Base-by-base conservation (phyloP, 306 rosid species). In the Malus sieversii region DNA sequence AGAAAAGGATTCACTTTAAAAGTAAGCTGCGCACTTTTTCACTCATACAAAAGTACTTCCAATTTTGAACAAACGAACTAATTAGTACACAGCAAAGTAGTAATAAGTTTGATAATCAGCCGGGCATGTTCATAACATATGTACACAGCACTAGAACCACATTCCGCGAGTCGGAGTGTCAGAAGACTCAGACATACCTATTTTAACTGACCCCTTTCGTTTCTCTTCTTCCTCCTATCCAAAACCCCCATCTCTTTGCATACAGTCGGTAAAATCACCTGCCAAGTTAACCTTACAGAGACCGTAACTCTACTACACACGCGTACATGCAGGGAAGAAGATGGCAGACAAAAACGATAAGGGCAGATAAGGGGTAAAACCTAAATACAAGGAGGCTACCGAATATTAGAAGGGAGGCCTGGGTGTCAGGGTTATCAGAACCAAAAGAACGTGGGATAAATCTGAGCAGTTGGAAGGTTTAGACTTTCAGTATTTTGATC, bases 111-210 rank as follows among this genome's bases (percentile, higher is more conserved):
- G 25, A 35, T 65, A 27, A 62, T 62, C 67, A 62, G 10, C 42
- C 38, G 11, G 10, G 67, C 12, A 38, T 68, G 73, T 25, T 33
- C 63, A 58, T 60, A 59, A 13, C 66, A 57, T 60, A 82, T 57
- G 19, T 59, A 77, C 79, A 79, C 53, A 68, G 16, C 74, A 52
- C 48, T 6, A 30, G 64, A 58, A 64, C 74, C 20, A 71, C 57
- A 55, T 45, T 64, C 73, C 52, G n/a, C n/a, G 16, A 42, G 48
- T 10, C 1, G n/a, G 19, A 32, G 15, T 51, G 30, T 35, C 66
- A 33, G 23, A 77, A 45, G 53, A 48, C 19, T 48, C 5, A 40
- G 25, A n/a, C 29, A n/a, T 16, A 30, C 30, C 64, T 18, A 20
- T 40, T 65, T 38, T 38, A 22, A 32, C 35, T 15, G 15, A 25